phyloP scores from a whole-genome alignment of 306 rosid species.

The Corylus heterophylla region DNA sequence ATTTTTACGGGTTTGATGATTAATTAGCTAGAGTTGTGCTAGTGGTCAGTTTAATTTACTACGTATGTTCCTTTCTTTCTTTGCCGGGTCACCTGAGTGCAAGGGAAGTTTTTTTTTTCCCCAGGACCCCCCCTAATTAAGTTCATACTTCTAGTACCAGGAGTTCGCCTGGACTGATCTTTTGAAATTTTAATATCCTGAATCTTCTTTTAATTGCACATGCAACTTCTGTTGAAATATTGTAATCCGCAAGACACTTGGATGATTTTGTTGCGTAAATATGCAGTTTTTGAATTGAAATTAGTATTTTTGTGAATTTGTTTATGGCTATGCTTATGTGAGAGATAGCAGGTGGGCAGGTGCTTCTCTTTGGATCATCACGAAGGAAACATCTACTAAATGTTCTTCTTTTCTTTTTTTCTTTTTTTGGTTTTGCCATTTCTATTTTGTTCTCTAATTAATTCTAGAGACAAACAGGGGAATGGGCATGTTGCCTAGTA shows the following conservation, averaged over 20 bases:
- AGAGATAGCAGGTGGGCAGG: constrained; percentile 5
- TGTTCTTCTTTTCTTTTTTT: background rate
- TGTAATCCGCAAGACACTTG: background rate
- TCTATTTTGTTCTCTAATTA: background rate
- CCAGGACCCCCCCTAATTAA: background rate
- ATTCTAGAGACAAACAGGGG: no score
- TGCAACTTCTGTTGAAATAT: background rate
- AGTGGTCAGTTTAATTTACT: background rate
- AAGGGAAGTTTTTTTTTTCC: no score
- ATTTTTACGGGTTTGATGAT: background rate
- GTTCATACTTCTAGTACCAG: no score
- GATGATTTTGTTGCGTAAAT: background rate
- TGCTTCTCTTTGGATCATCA: background rate
- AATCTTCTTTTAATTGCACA: background rate
- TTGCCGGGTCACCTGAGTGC: no score
- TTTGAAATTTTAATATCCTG: background rate
- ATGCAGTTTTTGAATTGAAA: background rate
- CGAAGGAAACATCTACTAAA: background rate
- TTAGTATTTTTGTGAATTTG: background rate
- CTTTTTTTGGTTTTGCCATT: background rate
- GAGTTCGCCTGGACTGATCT: background rate
- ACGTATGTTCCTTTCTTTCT: no score
- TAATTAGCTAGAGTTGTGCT: background rate
- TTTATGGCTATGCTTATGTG: background rate
- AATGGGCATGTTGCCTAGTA: background rate